A percentile compares a stretch with the other conserved stretches of the same genome.
Evolutionary conservation across 1,284 basidiomycete species (phyloP).

Genomic region (Puccinia horiana): DNA sequence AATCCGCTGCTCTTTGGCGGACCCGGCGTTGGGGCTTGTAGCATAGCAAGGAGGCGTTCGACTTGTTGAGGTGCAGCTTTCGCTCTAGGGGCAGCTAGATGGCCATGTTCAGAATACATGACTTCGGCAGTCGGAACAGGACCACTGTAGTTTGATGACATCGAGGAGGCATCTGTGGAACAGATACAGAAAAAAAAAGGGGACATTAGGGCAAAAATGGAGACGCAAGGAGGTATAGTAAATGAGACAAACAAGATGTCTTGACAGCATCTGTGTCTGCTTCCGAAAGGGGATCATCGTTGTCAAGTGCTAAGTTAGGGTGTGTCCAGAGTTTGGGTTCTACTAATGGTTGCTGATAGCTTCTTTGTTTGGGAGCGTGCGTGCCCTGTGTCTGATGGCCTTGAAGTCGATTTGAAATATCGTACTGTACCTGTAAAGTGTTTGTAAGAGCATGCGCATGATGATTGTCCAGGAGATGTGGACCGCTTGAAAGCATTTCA

Average conservation of each 20-base stretch:
- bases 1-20: background rate
- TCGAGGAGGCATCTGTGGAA: constrained; percentile 36
- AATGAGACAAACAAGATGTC: constrained; percentile 36
- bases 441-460: background rate
- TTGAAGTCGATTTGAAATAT: background rate
- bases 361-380: background rate
- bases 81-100: constrained; percentile 45
- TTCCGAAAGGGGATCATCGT: constrained; percentile 23
- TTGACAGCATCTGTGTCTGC: constrained; percentile 37
- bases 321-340: background rate
- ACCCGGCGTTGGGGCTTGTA: constrained; percentile 37
- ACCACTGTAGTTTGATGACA: constrained; percentile 34
- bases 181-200: background rate
- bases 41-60: constrained; percentile 36
- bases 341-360: background rate
- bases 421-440: background rate
- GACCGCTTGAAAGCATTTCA: background rate
- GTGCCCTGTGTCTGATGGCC: background rate
- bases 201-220: background rate
- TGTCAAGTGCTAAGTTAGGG: background rate
- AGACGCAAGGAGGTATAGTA: background rate
- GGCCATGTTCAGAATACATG: constrained; percentile 36
- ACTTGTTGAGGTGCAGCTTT: constrained; percentile 43
- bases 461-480: background rate
- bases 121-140: constrained; percentile 18